Base-by-base conservation (phyloP, 257 asterid genomes). In the Fraxinus excelsior region DNA sequence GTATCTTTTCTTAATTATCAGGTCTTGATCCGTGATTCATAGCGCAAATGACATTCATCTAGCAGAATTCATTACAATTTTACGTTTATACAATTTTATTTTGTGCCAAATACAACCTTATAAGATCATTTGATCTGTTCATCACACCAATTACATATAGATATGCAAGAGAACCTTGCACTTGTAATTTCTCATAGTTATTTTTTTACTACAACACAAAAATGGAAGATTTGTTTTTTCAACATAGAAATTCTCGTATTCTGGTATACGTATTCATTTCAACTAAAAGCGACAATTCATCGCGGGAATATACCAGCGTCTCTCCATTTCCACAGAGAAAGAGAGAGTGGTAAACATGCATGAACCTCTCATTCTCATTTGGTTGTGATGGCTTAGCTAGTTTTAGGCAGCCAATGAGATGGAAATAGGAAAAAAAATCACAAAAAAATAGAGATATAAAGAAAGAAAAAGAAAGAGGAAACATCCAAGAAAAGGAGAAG, bases 401-500 rank as follows among this genome's bases (percentile, higher is more conserved):
- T 53, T 72, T 56, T 21, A 40, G 77, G 82, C 86, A 84, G 86
- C 76, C 86, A 79, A 70, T 80, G 86, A 49, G 38, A n/a, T 25
- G 13, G 66, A n/a, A 58, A 23, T 58, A 56, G 16, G 66, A 58
- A 62, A 7, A 7, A n/a, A 58, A 60, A n/a, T 49, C 21, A 49
- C 6, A 51, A 31, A 31, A 31, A 31, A n/a, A n/a, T n/a, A n/a
- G n/a, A n/a, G n/a, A n/a, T n/a, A n/a, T n/a, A n/a, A n/a, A n/a
- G n/a, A n/a, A n/a, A n/a, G n/a, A n/a, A n/a, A n/a, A n/a, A n/a
- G n/a, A n/a, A n/a, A n/a, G n/a, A n/a, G n/a, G n/a, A n/a, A n/a
- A n/a, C n/a, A n/a, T n/a, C 91, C 91, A 8, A 81, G 94, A 90
- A 90, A 85, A 79, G 74, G 34, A 16, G 53, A 85, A 79, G 89